Evolutionary conservation across 208 protist genomes (phyloP), one percentile per base, ranked within the genome.

Genomic region (Trypanosoma platydactyli): DNA sequence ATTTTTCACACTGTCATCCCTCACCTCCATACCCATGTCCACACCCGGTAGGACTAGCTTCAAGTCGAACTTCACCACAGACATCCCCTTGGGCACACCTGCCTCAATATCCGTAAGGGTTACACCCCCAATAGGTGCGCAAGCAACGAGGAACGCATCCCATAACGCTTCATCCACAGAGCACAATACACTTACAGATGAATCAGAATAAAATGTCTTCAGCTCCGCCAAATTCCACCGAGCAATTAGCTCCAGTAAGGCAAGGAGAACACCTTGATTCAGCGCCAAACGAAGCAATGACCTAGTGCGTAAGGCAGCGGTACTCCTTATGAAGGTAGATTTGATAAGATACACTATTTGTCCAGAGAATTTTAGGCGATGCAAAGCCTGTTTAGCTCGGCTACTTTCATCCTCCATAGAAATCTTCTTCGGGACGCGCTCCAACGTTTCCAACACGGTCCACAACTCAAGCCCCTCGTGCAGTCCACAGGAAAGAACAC

Each of bases 361-460:
- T 12, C 71, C 64, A 24, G 80, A 80, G 44, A 90, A 90, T 38
- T 71, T 73, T 20, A 76, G 72, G 42, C 83, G 73, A 30, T 75
- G 67, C 2, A 71, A 44, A 16, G 65, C 48, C 18, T 77, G 45
- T 20, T 35, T 66, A 29, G 64, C 22, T 48, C 55, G 57, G 42
- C 27, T 68, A 9, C 50, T 52, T 62, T 41, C 33, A 71, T 61
- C 44, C 49, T 71, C 75, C 1, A 35, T 16, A 5, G 40, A 9
- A 24, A 81, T 64, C 33, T 76, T 73, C 25, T 58, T 61, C 1
- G 66, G 71, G 9, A 77, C 50, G 5, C 48, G 69, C 44, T 75
- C 55, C 3, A 91, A 67, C 29, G 83, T 80, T 48, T 84, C 76
- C 18, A 91, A 69, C 24, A 91, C 79, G n/a, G 72, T 68, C 84